Base-by-base conservation (phyloP, 371 early-diverging fungal genomes). In the Parasitella parasitica region DNA sequence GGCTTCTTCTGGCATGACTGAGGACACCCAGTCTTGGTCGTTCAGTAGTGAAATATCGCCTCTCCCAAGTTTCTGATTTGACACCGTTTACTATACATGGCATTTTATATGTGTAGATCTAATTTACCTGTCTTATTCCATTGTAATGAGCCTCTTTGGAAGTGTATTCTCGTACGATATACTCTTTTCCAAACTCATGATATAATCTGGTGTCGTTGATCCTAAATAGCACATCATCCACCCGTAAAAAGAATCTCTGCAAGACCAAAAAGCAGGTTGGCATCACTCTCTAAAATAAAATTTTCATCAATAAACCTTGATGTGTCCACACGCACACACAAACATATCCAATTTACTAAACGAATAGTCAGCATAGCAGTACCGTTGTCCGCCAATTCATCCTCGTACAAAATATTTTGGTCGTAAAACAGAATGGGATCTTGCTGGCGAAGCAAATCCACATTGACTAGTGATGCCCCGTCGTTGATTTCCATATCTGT, bases 371-470 rank as follows among this genome's bases (percentile, higher is more conserved):
- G 73, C 56, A 91, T 76, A 8, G 94, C 90, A 1, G 89, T 86
- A 13, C 98, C 98, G 70, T 96, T 96, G 67, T 98, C 98, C 9
- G 92, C 96, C 39, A 98, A 78, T 72, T 98, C 98, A 71, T 98
- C 98, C 68, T 98, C 98, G 69, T 86, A 98, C 49, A 98, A 78
- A 1, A 94, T 85, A 43, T 90, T 85, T 54, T 96, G 93, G 67
- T 94, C 94, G 64, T 91, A 96, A 69, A 94, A 96, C 36, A 94
- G 70, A 43, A 98, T 96, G 0, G 91, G 93, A 36, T 98, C 97
- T 13, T 80, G 88, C 30, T 64, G 54, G 64, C 79, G 89, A 26
- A 98, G 83, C 51, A 81, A 73, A n/a, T 86, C 87, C 16, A 92
- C 74, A 75, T 97, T 89, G 37, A 98, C 89, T 24, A 59, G 54